These are phyloP conservation scores for Karstenula rhodostoma DNA, from an alignment of 2,329 filamentous ascomycete genomes.

Conservation along the genomic window DNA sequence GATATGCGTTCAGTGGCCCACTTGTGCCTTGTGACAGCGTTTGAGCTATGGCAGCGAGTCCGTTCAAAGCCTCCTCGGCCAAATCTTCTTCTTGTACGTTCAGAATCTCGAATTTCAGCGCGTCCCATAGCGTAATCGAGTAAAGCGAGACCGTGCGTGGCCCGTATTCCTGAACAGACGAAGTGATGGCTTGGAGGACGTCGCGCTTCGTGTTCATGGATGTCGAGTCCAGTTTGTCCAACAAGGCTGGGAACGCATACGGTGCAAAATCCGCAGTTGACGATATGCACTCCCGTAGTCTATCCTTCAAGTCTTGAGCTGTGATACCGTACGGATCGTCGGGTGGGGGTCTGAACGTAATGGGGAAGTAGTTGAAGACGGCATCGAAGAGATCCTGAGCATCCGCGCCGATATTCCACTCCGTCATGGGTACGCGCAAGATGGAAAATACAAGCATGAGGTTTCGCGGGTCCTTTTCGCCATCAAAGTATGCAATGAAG, in stretches of 20 bases:
- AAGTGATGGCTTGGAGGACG: constrained; percentile 68
- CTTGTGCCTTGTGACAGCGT: constrained; percentile 60
- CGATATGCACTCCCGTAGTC: constrained; percentile 70
- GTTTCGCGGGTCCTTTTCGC: constrained; percentile 74
- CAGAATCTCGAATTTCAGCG: constrained; percentile 73
- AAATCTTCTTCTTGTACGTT: constrained; percentile 73
- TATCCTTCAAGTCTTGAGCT: constrained; percentile 71
- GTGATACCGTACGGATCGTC: constrained; percentile 76
- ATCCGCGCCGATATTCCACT: constrained; percentile 70
- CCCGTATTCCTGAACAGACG: constrained; percentile 67
- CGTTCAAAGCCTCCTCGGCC: constrained; percentile 65
- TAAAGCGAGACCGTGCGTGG: constrained; percentile 67
- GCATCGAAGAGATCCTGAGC: constrained; percentile 71
- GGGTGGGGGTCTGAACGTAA: constrained; percentile 73
- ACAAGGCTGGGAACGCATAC: constrained; percentile 70
- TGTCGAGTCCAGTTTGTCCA: constrained; percentile 75
- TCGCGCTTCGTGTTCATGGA: constrained; percentile 75
- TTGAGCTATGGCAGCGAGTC: constrained; percentile 63
- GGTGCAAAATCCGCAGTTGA: constrained; percentile 70
- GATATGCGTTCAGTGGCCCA: constrained; percentile 61
- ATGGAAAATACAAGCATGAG: constrained; percentile 76
- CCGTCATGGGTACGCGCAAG: constrained; percentile 70
- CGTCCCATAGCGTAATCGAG: constrained; percentile 72
- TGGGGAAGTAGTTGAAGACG: constrained; percentile 76
- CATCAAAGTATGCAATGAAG: constrained; percentile 70